Evolutionary conservation across 768 basidiomycete genomes (phyloP).

Genomic region (Pluteus cervinus): DNA sequence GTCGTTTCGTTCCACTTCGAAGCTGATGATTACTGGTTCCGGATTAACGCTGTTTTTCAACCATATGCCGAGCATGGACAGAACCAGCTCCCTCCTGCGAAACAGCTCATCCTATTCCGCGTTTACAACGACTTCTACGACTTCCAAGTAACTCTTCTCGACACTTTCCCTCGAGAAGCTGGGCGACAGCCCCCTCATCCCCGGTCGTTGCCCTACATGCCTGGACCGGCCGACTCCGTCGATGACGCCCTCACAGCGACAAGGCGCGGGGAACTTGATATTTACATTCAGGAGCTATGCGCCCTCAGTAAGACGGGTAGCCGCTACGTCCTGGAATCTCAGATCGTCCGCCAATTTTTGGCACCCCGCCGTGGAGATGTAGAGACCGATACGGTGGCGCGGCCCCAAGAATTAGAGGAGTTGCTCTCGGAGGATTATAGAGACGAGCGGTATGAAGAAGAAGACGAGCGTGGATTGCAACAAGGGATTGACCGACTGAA

Average conservation of each 20-base stretch:
- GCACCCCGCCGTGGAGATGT: slow-evolving; percentile 83
- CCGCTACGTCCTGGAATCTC: slow-evolving; percentile 76
- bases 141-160: slow-evolving; percentile 86
- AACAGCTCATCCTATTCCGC: slow-evolving; percentile 84
- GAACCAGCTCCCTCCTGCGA: slow-evolving; percentile 53
- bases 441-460: slow-evolving; percentile 30
- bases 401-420: slow-evolving; percentile 51
- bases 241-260: slow-evolving; percentile 79
- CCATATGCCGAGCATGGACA: slow-evolving; percentile 65
- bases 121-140: slow-evolving; percentile 98
- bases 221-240: slow-evolving; percentile 82
- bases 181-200: slow-evolving; percentile 63
- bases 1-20: slow-evolving; percentile 98
- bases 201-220: slow-evolving; percentile 94
- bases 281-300: slow-evolving; percentile 80
- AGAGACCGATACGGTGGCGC: slow-evolving; percentile 59
- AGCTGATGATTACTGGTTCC: slow-evolving; percentile 97
- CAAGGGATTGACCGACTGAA: slow-evolving; percentile 47
- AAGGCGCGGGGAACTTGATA: slow-evolving; percentile 78
- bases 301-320: slow-evolving; percentile 59
- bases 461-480: slow-evolving; percentile 37
- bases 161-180: slow-evolving; percentile 86
- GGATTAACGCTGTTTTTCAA: slow-evolving; percentile 83
- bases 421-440: slow-evolving; percentile 34
- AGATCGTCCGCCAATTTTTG: slow-evolving; percentile 78